Conservation (phyloP, 768 basidiomycete genomes). For the Suillus luteus region DNA sequence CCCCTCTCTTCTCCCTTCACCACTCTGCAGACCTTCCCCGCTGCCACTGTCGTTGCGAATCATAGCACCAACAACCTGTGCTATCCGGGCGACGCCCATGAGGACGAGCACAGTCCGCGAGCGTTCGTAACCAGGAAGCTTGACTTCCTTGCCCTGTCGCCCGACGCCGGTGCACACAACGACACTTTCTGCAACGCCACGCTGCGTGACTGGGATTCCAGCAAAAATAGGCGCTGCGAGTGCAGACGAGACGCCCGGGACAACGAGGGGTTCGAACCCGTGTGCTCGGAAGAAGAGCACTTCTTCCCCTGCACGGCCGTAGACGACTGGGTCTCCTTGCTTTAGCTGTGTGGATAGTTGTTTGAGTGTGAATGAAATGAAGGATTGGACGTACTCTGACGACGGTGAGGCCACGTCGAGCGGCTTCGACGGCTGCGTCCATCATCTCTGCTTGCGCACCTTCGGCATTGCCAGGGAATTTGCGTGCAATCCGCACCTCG, state of each 20-base stretch:
- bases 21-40: conserved; percentile 20
- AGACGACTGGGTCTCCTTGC: conserved; percentile 96
- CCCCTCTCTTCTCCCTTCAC: conserved; percentile 51
- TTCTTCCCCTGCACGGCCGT: conserved; percentile 94
- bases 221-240: conserved; percentile 89
- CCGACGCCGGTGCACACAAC: conserved; percentile 95
- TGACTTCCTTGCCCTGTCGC: conserved; percentile 76
- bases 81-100: conserved; percentile 93
- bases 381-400: conserved; percentile 63
- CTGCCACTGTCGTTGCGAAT: conserved; percentile 18
- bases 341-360: conserved; percentile 60
- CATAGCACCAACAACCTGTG: conserved; percentile 69
- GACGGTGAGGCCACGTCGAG: conserved; percentile 76
- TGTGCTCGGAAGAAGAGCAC: conserved; percentile 87
- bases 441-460: conserved; percentile 94
- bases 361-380: background rate
- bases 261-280: conserved; percentile 80
- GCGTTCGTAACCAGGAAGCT: conserved; percentile 87
- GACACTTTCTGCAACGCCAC: conserved; percentile 90
- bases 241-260: conserved; percentile 91
- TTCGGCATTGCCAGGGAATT: conserved; percentile 97
- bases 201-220: conserved; percentile 92
- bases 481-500: conserved; percentile 86
- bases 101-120: conserved; percentile 79
- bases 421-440: conserved; percentile 86